Percentiles rank a stretch among this genome's conserved stretches.
Evolutionary conservation across 2,329 filamentous ascomycete genomes (phyloP).

Genomic region (Trichoderma koningiopsis): DNA sequence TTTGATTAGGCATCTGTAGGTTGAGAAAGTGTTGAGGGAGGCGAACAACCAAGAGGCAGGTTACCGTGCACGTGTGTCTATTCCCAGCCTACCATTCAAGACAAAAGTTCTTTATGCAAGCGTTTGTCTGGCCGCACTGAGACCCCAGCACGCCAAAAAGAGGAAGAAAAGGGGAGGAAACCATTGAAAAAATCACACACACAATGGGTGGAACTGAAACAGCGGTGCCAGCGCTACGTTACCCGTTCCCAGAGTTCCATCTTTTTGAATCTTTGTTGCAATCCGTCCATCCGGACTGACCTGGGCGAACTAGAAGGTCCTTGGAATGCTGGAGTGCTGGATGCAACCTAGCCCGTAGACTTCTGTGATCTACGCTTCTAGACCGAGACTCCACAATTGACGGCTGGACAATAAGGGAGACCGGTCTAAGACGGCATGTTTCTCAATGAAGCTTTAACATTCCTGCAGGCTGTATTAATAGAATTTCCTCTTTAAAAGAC

Average conservation of each 20-base stretch:
- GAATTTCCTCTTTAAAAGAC: background rate
- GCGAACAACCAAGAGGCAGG: background rate
- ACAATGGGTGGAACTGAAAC: slow-evolving; percentile 22
- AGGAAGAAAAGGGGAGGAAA: background rate
- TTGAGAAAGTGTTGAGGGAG: background rate
- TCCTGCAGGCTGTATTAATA: background rate
- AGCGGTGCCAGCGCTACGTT: background rate
- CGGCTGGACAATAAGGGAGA: background rate
- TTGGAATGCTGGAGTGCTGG: slow-evolving; percentile 12
- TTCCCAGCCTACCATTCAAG: background rate
- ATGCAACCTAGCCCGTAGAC: background rate
- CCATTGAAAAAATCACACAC: background rate
- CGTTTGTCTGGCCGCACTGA: background rate
- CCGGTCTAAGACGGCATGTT: background rate
- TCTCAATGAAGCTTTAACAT: background rate
- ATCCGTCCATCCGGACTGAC: background rate
- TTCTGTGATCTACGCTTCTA: background rate
- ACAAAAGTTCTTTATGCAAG: background rate
- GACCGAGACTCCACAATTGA: background rate
- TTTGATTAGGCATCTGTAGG: background rate
- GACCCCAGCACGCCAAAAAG: background rate
- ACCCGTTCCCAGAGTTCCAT: background rate
- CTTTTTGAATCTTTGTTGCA: background rate
- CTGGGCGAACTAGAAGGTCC: background rate
- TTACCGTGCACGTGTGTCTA: background rate